Conservation (phyloP, 78 protist species). For the Thecamonas trahens region DNA sequence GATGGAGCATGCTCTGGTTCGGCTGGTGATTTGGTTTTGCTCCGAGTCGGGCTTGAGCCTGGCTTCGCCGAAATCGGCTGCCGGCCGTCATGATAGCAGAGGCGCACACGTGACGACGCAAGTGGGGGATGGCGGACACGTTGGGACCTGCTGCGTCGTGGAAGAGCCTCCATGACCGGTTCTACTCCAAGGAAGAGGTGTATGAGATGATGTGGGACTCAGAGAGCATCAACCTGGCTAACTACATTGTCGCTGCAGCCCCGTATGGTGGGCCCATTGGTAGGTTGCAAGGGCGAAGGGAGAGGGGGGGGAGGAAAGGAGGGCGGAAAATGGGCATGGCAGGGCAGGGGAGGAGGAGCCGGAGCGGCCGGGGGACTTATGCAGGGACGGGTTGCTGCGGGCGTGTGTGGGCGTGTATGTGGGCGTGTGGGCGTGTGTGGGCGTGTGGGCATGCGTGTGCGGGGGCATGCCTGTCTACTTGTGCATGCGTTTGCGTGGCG, state of each 20-base stretch:
- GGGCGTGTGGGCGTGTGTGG: background rate
- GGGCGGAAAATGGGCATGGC: background rate
- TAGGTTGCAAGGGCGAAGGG: background rate
- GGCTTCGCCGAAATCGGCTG: too few relatives aligned
- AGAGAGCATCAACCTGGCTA: background rate
- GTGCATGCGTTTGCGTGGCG: background rate
- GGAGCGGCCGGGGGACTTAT: background rate
- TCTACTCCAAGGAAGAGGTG: background rate
- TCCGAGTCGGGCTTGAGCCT: too few relatives aligned
- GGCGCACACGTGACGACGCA: too few relatives aligned
- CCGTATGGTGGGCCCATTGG: slow-evolving; percentile 32
- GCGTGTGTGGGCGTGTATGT: background rate
- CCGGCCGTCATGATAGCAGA: too few relatives aligned
- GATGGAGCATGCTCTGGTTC: too few relatives aligned
- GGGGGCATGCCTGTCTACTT: too few relatives aligned
- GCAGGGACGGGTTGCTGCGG: too few relatives aligned
- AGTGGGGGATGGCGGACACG: too few relatives aligned
- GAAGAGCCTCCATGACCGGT: background rate
- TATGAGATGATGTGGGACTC: background rate
- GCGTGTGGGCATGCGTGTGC: too few relatives aligned
- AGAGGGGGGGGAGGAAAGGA: background rate
- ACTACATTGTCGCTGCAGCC: slow-evolving; percentile 18
- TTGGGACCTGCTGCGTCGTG: too few relatives aligned
- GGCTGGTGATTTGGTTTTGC: too few relatives aligned
- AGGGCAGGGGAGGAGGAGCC: background rate